A percentile compares a stretch with the other conserved stretches of the same genome.
phyloP scores from a whole-genome alignment of 805 yeast species.

The Saccharomycopsis schoenii region DNA sequence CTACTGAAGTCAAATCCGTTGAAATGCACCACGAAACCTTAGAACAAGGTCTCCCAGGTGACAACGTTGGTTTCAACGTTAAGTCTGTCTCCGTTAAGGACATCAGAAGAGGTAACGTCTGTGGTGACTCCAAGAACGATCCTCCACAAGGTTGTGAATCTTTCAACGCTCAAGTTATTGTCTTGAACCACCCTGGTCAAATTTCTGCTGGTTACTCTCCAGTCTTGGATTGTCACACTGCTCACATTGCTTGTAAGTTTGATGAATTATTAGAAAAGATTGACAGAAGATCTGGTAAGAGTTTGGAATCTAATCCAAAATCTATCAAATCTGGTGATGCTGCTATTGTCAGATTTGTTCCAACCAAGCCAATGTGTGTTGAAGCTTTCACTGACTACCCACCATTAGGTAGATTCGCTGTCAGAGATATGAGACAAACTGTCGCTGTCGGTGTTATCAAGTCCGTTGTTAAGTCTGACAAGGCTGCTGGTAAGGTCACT shows the following conservation, averaged over 20 bases:
- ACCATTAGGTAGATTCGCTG: constrained; percentile 96
- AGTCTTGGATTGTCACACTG: constrained; percentile 85
- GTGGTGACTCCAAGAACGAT: constrained; percentile 85
- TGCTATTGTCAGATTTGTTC: constrained; percentile 84
- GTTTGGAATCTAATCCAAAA: constrained; percentile 81
- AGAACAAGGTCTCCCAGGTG: constrained; percentile 79
- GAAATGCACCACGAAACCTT: constrained; percentile 82
- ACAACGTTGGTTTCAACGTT: constrained; percentile 84
- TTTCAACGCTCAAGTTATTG: constrained; percentile 78
- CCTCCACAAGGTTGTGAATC: constrained; percentile 74
- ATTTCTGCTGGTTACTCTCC: constrained; percentile 86
- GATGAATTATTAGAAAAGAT: constrained; percentile 71
- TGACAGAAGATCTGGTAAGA: constrained; percentile 91
- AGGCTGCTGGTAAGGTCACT: constrained; percentile 84
- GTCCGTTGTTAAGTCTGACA: constrained; percentile 77
- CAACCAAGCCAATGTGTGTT: constrained; percentile 88
- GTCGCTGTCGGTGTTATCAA: constrained; percentile 99
- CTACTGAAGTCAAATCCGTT: constrained; percentile 84
- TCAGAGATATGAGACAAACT: constrained; percentile 99
- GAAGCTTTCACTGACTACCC: constrained; percentile 93
- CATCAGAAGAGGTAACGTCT: constrained; percentile 86
- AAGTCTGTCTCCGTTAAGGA: constrained; percentile 86
- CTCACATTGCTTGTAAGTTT: constrained; percentile 87
- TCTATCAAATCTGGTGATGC: constrained; percentile 95
- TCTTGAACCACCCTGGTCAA: constrained; percentile 90